Conservation (phyloP, 2,329 filamentous ascomycete species). For the Leptographium radiaticola region DNA sequence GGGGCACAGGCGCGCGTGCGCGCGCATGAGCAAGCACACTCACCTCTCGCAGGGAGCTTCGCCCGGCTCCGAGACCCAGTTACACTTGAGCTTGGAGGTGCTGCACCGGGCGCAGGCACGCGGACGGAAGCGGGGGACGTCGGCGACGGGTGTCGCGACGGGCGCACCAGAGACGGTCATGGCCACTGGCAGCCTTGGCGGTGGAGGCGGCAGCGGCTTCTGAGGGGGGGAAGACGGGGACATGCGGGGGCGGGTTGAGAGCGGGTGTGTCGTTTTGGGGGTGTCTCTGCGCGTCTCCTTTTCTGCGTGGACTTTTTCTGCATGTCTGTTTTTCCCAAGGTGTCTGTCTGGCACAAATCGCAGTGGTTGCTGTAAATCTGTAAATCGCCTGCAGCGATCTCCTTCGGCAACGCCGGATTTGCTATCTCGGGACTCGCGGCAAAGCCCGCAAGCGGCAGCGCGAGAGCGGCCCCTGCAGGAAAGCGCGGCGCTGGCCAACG, state of each 20-base stretch:
- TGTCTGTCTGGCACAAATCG: too few species aligned
- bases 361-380: not conserved
- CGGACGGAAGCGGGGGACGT: constrained; percentile 14
- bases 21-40: not conserved
- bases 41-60: constrained; percentile 13
- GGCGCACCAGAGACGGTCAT: not conserved
- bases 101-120: constrained; percentile 19
- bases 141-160: not conserved
- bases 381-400: not conserved
- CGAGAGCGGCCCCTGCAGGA: too few species aligned
- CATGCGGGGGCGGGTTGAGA: not conserved
- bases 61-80: constrained; percentile 12
- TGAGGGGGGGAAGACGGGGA: too few species aligned
- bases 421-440: not conserved
- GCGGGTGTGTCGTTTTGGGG: not conserved
- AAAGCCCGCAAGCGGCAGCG: not conserved
- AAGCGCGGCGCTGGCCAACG: too few species aligned
- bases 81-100: constrained; percentile 14
- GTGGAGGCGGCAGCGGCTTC: too few species aligned
- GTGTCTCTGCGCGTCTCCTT: not conserved
- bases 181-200: not conserved
- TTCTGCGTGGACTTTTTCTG: too few species aligned
- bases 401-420: not conserved
- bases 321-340: too few species aligned
- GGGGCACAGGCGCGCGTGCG: not conserved